A percentile compares a stretch with the other conserved stretches of the same genome.
These are phyloP conservation scores for Didymella pinodella DNA, from an alignment of 2,329 filamentous ascomycete genomes.

Conservation along the genomic window DNA sequence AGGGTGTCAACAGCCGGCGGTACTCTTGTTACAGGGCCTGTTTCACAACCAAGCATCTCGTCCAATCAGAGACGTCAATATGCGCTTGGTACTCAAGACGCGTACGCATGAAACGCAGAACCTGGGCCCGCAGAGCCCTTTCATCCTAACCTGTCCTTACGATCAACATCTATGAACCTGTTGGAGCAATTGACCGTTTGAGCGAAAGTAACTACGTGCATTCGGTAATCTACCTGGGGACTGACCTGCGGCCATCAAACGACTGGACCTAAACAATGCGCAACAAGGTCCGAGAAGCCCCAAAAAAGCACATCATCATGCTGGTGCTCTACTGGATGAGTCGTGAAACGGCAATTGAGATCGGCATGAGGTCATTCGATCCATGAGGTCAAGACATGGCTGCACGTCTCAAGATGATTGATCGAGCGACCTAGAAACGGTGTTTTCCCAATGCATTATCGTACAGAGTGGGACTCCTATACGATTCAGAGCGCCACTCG, in stretches of 20 bases:
- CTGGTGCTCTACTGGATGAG: conserved; percentile 9
- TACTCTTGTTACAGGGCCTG: conserved; percentile 15
- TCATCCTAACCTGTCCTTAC: conserved; percentile 4
- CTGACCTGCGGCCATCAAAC: conserved; percentile 6
- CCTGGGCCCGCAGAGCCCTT: conserved; percentile 15
- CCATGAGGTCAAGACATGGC: conserved; percentile 6
- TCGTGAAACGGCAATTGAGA: conserved; percentile 24
- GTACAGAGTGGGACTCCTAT: conserved; percentile 10
- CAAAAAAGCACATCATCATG: conserved; percentile 5
- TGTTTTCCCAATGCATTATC: conserved; percentile 11
- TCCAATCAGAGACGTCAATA: conserved; percentile 11
- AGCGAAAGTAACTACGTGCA: conserved; percentile 11
- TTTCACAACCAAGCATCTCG: not conserved
- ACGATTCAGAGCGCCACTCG: conserved; percentile 18
- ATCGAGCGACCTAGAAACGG: conserved; percentile 11
- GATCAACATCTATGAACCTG: conserved; percentile 9
- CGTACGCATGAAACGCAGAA: conserved; percentile 18
- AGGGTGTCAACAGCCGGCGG: not conserved
- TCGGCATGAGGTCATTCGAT: conserved; percentile 15
- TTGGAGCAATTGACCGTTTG: conserved; percentile 8
- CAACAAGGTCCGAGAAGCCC: not conserved
- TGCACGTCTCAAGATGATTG: conserved; percentile 18
- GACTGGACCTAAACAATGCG: not conserved
- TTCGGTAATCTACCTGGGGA: conserved; percentile 14
- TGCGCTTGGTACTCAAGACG: conserved; percentile 12